Conservation (phyloP, 2,329 filamentous ascomycete genomes). For the Ophiosphaerella narmari region DNA sequence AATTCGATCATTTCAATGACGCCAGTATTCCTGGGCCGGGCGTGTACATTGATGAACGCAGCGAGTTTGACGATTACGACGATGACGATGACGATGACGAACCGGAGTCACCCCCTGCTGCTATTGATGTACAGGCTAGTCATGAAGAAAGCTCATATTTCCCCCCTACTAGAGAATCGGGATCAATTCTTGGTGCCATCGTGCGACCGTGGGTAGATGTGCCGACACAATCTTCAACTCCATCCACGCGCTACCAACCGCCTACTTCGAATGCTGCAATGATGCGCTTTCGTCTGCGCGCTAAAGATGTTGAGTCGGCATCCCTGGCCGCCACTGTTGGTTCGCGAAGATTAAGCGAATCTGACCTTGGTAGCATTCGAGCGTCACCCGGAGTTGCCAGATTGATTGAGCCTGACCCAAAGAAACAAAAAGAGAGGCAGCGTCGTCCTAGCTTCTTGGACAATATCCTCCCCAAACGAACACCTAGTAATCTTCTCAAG, state of each 20-base stretch:
- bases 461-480: constrained; percentile 47
- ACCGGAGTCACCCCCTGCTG: constrained; percentile 43
- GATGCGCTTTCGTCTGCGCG: constrained; percentile 54
- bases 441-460: constrained; percentile 62
- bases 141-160: constrained; percentile 39
- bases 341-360: constrained; percentile 66
- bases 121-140: constrained; percentile 32
- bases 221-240: constrained; percentile 39
- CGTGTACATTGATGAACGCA: constrained; percentile 46
- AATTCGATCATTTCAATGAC: constrained; percentile 42
- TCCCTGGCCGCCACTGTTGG: constrained; percentile 71
- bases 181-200: constrained; percentile 24
- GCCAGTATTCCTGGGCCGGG: constrained; percentile 58
- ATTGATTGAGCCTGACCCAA: constrained; percentile 56
- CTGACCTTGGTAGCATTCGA: constrained; percentile 65
- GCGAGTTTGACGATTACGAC: constrained; percentile 44
- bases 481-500: constrained; percentile 53
- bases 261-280: constrained; percentile 61
- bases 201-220: constrained; percentile 57
- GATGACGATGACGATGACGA: constrained; percentile 42
- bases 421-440: constrained; percentile 45
- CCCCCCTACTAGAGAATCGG: constrained; percentile 27
- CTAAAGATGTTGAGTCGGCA: constrained; percentile 57
- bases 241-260: constrained; percentile 52
- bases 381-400: constrained; percentile 66